A percentile compares a stretch with the other conserved stretches of the same genome.
Evolutionary conservation across 139 green algal genomes (phyloP).

Genomic region (Yamagishiella unicocca): DNA sequence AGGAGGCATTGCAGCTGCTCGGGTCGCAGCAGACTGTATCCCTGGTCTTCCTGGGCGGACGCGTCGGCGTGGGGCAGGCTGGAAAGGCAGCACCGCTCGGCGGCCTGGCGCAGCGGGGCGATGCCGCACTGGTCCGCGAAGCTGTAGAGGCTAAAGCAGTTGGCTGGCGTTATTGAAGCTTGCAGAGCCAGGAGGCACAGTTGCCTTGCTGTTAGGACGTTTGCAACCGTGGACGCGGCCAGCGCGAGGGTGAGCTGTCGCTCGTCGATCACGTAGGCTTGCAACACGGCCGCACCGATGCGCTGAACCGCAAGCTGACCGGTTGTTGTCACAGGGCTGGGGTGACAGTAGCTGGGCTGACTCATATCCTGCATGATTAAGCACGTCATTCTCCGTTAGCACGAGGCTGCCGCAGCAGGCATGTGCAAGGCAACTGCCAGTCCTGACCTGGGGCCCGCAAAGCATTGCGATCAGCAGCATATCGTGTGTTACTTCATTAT

Average conservation of each 20-base stretch:
- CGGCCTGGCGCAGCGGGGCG: neutral
- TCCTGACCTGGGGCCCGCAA: neutral
- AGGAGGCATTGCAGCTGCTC: conserved; percentile 26
- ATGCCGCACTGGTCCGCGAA: conserved; percentile 5
- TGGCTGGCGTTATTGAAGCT: neutral
- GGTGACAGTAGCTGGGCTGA: neutral
- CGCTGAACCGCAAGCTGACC: neutral
- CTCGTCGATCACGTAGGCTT: neutral
- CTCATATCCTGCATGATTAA: neutral
- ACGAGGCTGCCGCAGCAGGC: too few relatives aligned
- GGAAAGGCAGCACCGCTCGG: neutral
- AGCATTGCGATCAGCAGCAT: conserved; percentile 36
- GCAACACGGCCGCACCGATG: neutral
- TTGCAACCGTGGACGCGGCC: neutral
- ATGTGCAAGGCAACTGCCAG: too few relatives aligned
- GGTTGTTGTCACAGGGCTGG: neutral
- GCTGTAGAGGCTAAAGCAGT: conserved; percentile 18
- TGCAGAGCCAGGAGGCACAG: conserved; percentile 16
- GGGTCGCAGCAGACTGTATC: neutral
- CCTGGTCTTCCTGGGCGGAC: neutral
- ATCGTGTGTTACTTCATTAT: neutral
- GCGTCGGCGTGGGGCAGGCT: neutral
- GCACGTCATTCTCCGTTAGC: too few relatives aligned
- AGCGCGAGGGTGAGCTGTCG: neutral
- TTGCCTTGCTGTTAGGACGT: neutral